Conservation (phyloP, 2,329 filamentous ascomycete genomes). For the Cladophialophora carrionii region DNA sequence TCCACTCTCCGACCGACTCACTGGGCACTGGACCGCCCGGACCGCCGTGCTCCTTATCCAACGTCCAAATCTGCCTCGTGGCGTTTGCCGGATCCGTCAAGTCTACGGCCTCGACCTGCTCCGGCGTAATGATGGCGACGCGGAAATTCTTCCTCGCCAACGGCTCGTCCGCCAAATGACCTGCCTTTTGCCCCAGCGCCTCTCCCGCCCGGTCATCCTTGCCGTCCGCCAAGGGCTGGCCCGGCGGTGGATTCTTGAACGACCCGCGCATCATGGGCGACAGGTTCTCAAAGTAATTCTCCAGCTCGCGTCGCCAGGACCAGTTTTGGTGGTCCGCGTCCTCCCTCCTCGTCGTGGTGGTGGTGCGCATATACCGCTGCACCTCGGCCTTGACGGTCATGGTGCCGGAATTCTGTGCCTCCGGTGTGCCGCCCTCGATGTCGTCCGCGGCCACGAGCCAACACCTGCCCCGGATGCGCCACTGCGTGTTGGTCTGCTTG, state of each 20-base stretch:
- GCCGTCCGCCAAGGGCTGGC: constrained; percentile 60
- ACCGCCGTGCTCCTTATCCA: constrained; percentile 52
- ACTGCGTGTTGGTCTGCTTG: constrained; percentile 71
- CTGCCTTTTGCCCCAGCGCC: constrained; percentile 65
- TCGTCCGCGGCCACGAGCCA: constrained; percentile 76
- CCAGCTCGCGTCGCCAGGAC: constrained; percentile 79
- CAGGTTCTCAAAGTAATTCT: constrained; percentile 87
- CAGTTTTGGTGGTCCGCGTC: constrained; percentile 55
- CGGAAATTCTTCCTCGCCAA: constrained; percentile 76
- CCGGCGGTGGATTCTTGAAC: constrained; percentile 73
- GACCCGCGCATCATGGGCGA: constrained; percentile 75
- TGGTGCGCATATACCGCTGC: constrained; percentile 60
- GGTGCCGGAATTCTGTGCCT: constrained; percentile 57
- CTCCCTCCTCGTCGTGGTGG: constrained; percentile 19
- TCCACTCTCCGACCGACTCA: constrained; percentile 60
- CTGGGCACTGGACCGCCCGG: constrained; percentile 43
- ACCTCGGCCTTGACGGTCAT: constrained; percentile 64
- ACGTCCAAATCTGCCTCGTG: constrained; percentile 69
- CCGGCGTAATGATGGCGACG: constrained; percentile 82
- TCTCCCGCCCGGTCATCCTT: constrained; percentile 49
- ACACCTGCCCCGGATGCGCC: constrained; percentile 77
- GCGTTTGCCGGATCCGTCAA: constrained; percentile 67
- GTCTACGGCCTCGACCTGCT: constrained; percentile 75
- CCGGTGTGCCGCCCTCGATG: constrained; percentile 51
- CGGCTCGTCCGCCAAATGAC: constrained; percentile 67